Base-by-base conservation (phyloP, 352 stramenopile genomes). In the Pythium dissimile region DNA sequence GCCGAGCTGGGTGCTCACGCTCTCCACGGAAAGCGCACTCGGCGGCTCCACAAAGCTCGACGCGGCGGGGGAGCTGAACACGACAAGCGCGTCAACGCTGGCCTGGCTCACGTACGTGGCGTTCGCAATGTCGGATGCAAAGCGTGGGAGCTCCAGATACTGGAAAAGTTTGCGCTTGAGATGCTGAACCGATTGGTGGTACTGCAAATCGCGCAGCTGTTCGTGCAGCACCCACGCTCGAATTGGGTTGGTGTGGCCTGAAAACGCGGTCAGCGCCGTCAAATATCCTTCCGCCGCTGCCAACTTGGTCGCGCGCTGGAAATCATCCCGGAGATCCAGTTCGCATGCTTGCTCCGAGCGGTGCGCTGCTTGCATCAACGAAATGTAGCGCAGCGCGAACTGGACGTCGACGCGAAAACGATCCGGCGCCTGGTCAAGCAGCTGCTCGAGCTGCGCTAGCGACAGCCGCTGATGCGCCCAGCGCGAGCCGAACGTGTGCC, bases 401-500 rank as follows among this genome's bases (percentile, higher is more conserved):
- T 21, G 9, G 7, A 10, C 13, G 20, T 59, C 47, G 5, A 49
- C 20, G 3, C n/a, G 16, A 23, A 59, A 42, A 3, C 55, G 24
- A 7, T 0, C 16, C 7, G 50, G 31, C 5, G 62, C 26, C 16
- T 66, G 62, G 16, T 63, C 42, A 18, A 71, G 55, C 43, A 73
- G 66, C 23, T 49, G 34, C 21, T 66, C 5, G 15, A 86, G 31
- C 31, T 83, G 73, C 15, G 65, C 21, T 15, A 81, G 57, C 3
- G 73, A 73, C 37, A 86, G 58, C 26, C 48, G 45, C 7, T 21
- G 34, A 53, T 85, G 75, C 4, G 38, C 75, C 47, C 54, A n/a
- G 0, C 73, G 62, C 21, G 65, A 75, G 12, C 67, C 69, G 39
- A 82, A 82, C 21, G 18, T 49, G 48, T 41, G 42, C 15, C 6